These are phyloP conservation scores for Trichosporon ovoides DNA, from an alignment of 1,284 basidiomycete species.

Conservation along the genomic window DNA sequence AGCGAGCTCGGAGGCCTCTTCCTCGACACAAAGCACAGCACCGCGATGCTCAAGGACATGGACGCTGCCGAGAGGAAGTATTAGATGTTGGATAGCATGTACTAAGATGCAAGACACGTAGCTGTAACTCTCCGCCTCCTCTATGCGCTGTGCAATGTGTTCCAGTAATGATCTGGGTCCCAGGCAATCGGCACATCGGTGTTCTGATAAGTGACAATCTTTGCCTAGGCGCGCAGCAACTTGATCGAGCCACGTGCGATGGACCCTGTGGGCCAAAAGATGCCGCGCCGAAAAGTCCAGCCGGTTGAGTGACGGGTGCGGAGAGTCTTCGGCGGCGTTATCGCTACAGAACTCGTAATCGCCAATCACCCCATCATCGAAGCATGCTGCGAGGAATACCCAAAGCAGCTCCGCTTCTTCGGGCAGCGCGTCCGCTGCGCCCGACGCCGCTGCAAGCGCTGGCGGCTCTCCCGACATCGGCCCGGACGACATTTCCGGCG, in stretches of 20 bases:
- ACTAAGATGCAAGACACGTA: not conserved
- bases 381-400: constrained; percentile 3
- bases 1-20: constrained; percentile 89
- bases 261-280: too few species aligned
- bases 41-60: constrained; percentile 36
- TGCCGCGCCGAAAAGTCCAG: too few species aligned
- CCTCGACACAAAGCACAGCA: constrained; percentile 72
- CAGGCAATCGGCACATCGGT: not conserved
- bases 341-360: not conserved
- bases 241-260: too few species aligned
- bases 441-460: not conserved
- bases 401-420: not conserved
- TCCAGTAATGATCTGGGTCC: too few species aligned
- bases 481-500: not conserved
- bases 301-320: too few species aligned
- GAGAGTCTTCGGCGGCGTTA: too few species aligned
- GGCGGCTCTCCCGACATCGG: not conserved
- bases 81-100: constrained; percentile 13
- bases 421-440: not conserved
- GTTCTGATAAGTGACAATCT: not conserved
- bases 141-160: not conserved
- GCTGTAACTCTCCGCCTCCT: not conserved
- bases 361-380: not conserved
- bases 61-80: constrained; percentile 30
- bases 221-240: not conserved